Percentiles rank a stretch among this genome's conserved stretches.
Evolutionary conservation across 2,329 filamentous ascomycete genomes (phyloP).

Genomic region (Huntiella bhutanensis): DNA sequence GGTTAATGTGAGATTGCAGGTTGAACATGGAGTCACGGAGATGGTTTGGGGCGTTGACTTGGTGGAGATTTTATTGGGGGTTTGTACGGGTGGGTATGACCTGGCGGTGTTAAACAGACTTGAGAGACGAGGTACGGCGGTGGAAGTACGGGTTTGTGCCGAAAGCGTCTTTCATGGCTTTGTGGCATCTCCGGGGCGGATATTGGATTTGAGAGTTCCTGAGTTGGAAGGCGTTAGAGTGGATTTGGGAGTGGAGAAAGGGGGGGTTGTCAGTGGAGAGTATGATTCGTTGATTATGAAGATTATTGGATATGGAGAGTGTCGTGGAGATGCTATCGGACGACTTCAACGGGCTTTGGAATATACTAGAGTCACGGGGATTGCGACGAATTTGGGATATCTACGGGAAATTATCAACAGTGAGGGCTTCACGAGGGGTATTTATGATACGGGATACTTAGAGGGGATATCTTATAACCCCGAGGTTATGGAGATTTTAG

Average conservation of each 20-base stretch:
- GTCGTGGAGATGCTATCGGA: conserved; percentile 40
- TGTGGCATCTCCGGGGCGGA: conserved; percentile 46
- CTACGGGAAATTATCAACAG: conserved; percentile 17
- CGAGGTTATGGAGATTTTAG: conserved; percentile 20
- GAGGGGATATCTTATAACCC: conserved; percentile 17
- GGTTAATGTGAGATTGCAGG: conserved; percentile 25
- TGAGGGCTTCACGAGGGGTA: conserved; percentile 15
- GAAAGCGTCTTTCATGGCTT: conserved; percentile 49
- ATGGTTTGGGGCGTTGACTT: conserved; percentile 21
- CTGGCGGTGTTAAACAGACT: conserved; percentile 7
- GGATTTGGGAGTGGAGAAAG: conserved; percentile 50
- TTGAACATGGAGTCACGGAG: conserved; percentile 27
- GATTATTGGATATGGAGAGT: conserved; percentile 44
- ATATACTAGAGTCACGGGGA: conserved; percentile 20
- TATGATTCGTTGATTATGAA: conserved; percentile 67
- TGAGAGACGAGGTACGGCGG: conserved; percentile 40
- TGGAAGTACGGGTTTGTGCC: conserved; percentile 55
- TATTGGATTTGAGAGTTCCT: conserved; percentile 43
- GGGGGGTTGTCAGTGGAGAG: conserved; percentile 52
- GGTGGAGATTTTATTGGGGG: conserved; percentile 17
- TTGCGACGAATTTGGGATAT: conserved; percentile 21
- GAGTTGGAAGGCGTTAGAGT: conserved; percentile 32
- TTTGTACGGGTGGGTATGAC: conserved; percentile 27
- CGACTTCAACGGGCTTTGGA: conserved; percentile 44
- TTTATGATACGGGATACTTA: conserved; percentile 19